These are phyloP conservation scores for Lodderomyces pseudojiufengensis DNA, from an alignment of 1,139 yeast species.

Conservation along the genomic window DNA sequence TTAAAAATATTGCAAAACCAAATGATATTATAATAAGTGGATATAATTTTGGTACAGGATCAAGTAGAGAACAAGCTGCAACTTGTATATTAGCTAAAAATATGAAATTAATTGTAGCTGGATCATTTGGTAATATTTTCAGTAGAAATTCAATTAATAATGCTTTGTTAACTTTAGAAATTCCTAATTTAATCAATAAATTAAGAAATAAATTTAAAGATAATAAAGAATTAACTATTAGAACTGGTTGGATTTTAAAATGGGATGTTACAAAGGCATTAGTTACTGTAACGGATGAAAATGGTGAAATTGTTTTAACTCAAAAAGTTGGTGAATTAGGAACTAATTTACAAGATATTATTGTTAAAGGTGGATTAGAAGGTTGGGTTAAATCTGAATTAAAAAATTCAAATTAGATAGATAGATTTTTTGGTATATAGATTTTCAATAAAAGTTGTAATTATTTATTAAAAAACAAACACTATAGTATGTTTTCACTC, in stretches of 20 bases:
- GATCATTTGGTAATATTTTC: constrained; percentile 96
- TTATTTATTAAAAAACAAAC: too few relatives aligned
- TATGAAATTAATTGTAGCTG: constrained; percentile 88
- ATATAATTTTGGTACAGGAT: constrained; percentile 95
- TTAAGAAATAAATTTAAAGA: constrained; percentile 65
- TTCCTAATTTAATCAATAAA: constrained; percentile 77
- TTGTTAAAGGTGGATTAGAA: constrained; percentile 95
- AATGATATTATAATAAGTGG: constrained; percentile 92
- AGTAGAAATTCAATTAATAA: constrained; percentile 94
- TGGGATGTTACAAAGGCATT: constrained; percentile 91
- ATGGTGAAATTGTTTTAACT: constrained; percentile 61
- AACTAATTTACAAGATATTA: constrained; percentile 90
- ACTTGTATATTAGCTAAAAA: constrained; percentile 94
- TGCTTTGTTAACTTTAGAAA: constrained; percentile 88
- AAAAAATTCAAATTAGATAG: constrained; percentile 18
- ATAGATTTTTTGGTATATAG: too few relatives aligned
- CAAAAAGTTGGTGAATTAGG: constrained; percentile 96
- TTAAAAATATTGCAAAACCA: constrained; percentile 71
- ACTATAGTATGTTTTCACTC: too few relatives aligned
- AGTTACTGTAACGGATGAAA: constrained; percentile 71
- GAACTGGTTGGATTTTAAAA: constrained; percentile 89
- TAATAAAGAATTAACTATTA: constrained; percentile 69
- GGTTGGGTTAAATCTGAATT: constrained; percentile 92
- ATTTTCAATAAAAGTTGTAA: too few relatives aligned
- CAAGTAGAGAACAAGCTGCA: constrained; percentile 99